Evolutionary conservation across 2,329 filamentous ascomycete genomes (phyloP).

Genomic region (Bisporella sp.): DNA sequence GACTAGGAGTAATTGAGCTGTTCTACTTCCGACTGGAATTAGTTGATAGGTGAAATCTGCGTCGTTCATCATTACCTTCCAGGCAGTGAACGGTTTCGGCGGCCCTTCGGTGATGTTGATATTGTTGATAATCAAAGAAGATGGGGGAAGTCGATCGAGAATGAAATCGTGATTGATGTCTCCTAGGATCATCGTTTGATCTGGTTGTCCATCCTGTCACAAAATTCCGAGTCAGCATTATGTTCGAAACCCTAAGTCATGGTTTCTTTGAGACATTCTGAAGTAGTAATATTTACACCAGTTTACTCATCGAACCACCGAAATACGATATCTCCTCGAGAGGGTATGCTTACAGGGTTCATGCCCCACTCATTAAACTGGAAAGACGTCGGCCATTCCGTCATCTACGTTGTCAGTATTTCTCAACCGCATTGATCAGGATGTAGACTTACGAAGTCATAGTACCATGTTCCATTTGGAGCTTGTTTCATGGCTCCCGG

Average conservation of each 20-base stretch:
- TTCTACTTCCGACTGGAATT: conserved; percentile 45
- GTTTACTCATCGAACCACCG: too few relatives aligned
- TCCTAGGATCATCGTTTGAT: conserved; percentile 51
- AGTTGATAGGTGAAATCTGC: conserved; percentile 43
- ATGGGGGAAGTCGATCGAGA: conserved; percentile 55
- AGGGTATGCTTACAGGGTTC: conserved; percentile 33
- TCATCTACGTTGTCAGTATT: too few relatives aligned
- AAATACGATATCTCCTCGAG: too few relatives aligned
- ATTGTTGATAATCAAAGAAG: conserved; percentile 44
- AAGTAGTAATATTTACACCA: too few relatives aligned
- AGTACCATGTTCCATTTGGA: conserved; percentile 45
- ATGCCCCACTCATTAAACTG: conserved; percentile 63
- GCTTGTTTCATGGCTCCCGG: conserved; percentile 41
- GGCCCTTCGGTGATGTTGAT: conserved; percentile 53
- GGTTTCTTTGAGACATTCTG: too few relatives aligned
- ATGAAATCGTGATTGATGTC: conserved; percentile 55
- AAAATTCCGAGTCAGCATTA: too few relatives aligned
- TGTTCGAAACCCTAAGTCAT: too few relatives aligned
- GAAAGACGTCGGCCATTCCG: conserved; percentile 53
- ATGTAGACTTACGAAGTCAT: conserved; percentile 44
- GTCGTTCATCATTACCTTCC: conserved; percentile 49
- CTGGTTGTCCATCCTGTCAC: conserved; percentile 45
- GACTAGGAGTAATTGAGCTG: conserved; percentile 46
- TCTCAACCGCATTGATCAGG: too few relatives aligned
- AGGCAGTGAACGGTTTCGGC: conserved; percentile 46